Base-by-base conservation (phyloP, 768 basidiomycete genomes). In the Boletus sensibilis region DNA sequence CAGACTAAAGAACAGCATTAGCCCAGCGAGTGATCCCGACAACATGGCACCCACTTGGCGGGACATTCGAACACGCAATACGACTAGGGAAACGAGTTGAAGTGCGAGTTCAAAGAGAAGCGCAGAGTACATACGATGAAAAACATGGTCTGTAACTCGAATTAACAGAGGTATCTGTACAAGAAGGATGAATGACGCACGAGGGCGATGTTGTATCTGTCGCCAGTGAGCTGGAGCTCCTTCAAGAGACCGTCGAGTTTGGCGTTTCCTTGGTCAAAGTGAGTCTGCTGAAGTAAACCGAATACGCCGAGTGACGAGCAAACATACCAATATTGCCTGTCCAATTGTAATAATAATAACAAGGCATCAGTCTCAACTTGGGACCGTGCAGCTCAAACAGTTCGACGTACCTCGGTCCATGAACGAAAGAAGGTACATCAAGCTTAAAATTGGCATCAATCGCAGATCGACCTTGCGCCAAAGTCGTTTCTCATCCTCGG, bases 141-240 rank as follows among this genome's bases (percentile, higher is more conserved):
- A 63, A 80, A 89, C 81, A 85, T 84, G 0, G 85, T 87, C 86
- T 88, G 50, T 9, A 27, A 31, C 3, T 33, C 13, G 7, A 20
- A 29, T 59, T 5, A 46, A 37, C 25, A n/a, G 16, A 21, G 2
- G 2, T 5, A 5, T 55, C 27, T 37, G 18, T 18, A 21, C 20
- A 21, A 14, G 10, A 23, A 33, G 8, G 16, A 29, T n/a, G 8
- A 45, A 16, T 3, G 16, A 47, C 76, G 16, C 44, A 87, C 87
- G 66, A 89, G 66, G 0, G 85, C 85, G 38, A 87, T 81, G 57
- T 88, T 88, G 59, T 86, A 90, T 60, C 80, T 72, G 63, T 83
- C 78, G 10, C 83, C 82, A 0, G 74, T 78, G 40, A 90, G 75
- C 35, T 81, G 21, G 2, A 90, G 75, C 61, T 89, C 77, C 0